A percentile compares a stretch with the other conserved stretches of the same genome.
These are phyloP conservation scores for Scopulariopsis brevicaulis DNA, from an alignment of 2,329 filamentous ascomycete species.

Conservation along the genomic window DNA sequence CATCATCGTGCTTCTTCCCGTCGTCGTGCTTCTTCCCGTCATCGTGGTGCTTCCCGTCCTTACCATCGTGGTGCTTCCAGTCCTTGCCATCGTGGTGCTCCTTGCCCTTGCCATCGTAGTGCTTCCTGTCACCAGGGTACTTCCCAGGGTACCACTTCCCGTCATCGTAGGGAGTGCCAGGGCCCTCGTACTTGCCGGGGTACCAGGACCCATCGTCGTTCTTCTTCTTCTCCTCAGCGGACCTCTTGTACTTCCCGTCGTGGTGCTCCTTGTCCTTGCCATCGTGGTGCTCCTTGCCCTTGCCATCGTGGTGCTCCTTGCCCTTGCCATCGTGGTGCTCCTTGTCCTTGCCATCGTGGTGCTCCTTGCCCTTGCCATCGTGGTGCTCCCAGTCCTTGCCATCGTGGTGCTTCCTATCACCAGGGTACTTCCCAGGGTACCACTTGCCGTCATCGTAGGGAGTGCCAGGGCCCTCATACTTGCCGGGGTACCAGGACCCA, in stretches of 20 bases:
- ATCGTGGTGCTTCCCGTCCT: constrained; percentile 3
- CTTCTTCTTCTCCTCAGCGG: background rate
- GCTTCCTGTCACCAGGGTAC: constrained; percentile 2
- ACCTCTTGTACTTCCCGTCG: constrained; percentile 7
- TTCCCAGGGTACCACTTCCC: constrained; percentile 6
- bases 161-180: constrained; percentile 5
- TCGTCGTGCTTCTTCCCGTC: constrained; percentile 1
- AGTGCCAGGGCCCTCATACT: constrained; percentile 5
- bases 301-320: background rate
- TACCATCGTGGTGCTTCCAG: background rate
- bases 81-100: background rate
- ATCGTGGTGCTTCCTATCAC: constrained; percentile 3
- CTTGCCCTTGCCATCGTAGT: background rate
- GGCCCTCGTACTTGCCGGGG: constrained; percentile 7
- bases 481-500: constrained; percentile 5
- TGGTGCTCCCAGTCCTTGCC: background rate
- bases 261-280: background rate
- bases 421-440: constrained; percentile 4
- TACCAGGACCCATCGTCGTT: constrained; percentile 5
- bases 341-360: background rate
- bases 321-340: background rate
- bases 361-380: background rate
- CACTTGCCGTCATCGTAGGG: constrained; percentile 7
- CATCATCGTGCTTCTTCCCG: constrained; percentile 6
- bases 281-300: background rate